A percentile compares a stretch with the other conserved stretches of the same genome.
These are phyloP conservation scores for Odonthalia washingtoniensis DNA, from an alignment of 31 red algal genomes.

Conservation along the genomic window DNA sequence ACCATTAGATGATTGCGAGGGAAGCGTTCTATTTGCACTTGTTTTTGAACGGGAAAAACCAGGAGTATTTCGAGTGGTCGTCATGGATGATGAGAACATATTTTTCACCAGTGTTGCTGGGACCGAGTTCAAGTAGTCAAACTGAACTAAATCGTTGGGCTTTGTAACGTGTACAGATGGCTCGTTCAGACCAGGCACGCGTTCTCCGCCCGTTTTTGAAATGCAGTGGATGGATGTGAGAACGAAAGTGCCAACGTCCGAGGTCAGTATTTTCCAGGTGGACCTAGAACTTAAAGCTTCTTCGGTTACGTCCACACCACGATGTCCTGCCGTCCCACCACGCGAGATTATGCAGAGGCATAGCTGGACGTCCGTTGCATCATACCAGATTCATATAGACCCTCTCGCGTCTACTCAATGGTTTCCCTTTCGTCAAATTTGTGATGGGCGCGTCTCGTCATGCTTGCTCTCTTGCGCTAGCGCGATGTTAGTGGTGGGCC, in stretches of 20 bases:
- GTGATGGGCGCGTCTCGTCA: too few species aligned
- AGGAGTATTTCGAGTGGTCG: neutral
- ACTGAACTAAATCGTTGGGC: too few species aligned
- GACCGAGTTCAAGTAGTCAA: neutral
- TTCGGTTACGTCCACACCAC: too few species aligned
- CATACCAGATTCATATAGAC: too few species aligned
- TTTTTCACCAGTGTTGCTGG: neutral
- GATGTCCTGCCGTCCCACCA: neutral
- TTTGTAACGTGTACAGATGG: neutral
- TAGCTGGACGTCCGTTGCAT: neutral
- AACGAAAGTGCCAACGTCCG: constrained; percentile 8
- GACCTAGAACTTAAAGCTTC: neutral
- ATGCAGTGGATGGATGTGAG: constrained; percentile 34
- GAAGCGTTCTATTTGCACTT: neutral
- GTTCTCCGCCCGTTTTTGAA: constrained; percentile 5
- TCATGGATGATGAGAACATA: neutral
- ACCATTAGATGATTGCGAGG: neutral
- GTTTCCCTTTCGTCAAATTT: too few species aligned
- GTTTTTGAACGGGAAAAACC: neutral
- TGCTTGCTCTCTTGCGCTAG: too few species aligned
- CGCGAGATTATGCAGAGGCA: neutral
- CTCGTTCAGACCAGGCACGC: neutral
- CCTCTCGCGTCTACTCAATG: too few species aligned
- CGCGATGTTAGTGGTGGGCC: too few species aligned
- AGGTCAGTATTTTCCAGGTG: neutral